A percentile compares a stretch with the other conserved stretches of the same genome.
Conservation (phyloP, 164 flowering plant genomes). For the Buxus sempervirens region DNA sequence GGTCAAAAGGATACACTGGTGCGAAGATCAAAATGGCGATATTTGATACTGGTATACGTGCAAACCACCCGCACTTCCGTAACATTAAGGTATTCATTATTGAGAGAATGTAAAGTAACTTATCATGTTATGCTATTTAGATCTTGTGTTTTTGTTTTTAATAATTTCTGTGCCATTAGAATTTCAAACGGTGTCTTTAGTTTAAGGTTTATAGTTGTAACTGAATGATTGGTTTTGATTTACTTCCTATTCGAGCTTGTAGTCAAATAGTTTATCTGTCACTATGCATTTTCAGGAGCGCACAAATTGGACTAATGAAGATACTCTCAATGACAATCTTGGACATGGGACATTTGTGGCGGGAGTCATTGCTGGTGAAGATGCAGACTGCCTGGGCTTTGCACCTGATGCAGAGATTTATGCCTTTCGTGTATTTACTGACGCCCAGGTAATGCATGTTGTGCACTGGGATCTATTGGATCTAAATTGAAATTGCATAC, state of each 20-base stretch:
- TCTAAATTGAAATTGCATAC: neutral
- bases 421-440: slow-evolving; percentile 97
- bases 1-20: slow-evolving; percentile 90
- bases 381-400: slow-evolving; percentile 92
- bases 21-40: slow-evolving; percentile 95
- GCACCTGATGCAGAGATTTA: slow-evolving; percentile 97
- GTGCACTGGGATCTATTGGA: slow-evolving; percentile 6
- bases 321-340: slow-evolving; percentile 95
- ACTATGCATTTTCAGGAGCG: slow-evolving; percentile 60
- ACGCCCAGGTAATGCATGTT: slow-evolving; percentile 91
- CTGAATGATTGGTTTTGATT: neutral
- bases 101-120: neutral
- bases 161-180: neutral
- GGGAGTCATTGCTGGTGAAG: slow-evolving; percentile 94
- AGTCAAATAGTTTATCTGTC: neutral
- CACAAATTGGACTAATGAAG: slow-evolving; percentile 96
- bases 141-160: neutral
- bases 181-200: neutral
- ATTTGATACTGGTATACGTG: slow-evolving; percentile 97
- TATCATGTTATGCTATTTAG: neutral
- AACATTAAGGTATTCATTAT: slow-evolving; percentile 74
- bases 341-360: slow-evolving; percentile 99
- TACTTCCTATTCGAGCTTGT: neutral
- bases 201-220: neutral
- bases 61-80: slow-evolving; percentile 94